Conservation (phyloP, 345 rosid species). For the Eutrema japonicum region DNA sequence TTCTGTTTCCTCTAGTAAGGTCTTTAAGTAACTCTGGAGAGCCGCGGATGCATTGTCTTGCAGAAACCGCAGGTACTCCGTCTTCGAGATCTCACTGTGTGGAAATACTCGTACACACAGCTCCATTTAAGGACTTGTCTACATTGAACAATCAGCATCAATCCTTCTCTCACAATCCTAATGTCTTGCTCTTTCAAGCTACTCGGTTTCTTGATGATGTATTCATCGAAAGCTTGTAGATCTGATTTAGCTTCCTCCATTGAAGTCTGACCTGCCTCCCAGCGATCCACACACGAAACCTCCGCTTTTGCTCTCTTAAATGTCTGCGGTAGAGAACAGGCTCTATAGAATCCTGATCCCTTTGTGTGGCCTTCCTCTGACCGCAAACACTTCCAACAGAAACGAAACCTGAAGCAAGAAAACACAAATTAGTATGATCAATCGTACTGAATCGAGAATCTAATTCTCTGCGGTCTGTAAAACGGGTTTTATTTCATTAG, state of each 20-base stretch:
- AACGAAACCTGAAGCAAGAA: slow-evolving; percentile 5
- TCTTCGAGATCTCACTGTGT: slow-evolving; percentile 23
- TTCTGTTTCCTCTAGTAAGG: background rate
- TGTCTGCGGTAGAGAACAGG: background rate
- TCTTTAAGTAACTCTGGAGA: slow-evolving; percentile 15
- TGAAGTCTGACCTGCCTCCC: background rate
- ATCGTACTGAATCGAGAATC: background rate
- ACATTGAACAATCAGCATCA: slow-evolving; percentile 27
- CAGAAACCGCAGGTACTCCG: slow-evolving; percentile 23
- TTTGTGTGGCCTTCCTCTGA: background rate
- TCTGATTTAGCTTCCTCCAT: background rate
- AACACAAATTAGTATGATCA: slow-evolving; percentile 1
- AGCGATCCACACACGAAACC: background rate
- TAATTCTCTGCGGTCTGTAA: too few species aligned
- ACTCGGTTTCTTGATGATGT: background rate
- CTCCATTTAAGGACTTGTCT: slow-evolving; percentile 28
- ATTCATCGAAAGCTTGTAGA: background rate
- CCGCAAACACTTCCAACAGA: slow-evolving; percentile 18
- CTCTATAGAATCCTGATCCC: background rate
- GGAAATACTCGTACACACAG: slow-evolving; percentile 16
- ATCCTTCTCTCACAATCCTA: slow-evolving; percentile 2
- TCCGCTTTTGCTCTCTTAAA: background rate
- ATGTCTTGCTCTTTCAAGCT: background rate
- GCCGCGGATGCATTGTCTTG: background rate
- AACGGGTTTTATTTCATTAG: too few species aligned